These are phyloP conservation scores for Huntiella savannae DNA, from an alignment of 2,329 filamentous ascomycete species.

Conservation along the genomic window DNA sequence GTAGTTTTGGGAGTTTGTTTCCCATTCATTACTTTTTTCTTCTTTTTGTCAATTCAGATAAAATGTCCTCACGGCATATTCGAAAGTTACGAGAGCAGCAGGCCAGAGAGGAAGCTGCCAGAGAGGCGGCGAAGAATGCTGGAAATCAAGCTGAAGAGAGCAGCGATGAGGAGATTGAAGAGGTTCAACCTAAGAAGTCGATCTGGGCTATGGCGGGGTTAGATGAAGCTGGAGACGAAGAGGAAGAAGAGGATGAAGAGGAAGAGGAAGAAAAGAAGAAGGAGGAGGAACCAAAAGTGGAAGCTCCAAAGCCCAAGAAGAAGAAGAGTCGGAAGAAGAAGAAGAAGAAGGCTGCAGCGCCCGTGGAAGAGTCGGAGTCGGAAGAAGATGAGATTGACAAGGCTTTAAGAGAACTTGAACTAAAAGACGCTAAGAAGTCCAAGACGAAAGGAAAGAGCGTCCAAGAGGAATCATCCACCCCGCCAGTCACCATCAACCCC, in stretches of 20 bases:
- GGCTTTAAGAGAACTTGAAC: constrained; percentile 30
- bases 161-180: constrained; percentile 16
- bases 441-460: neutral
- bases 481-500: neutral
- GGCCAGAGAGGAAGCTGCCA: constrained; percentile 19
- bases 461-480: neutral
- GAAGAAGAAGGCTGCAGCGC: constrained; percentile 15
- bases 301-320: constrained; percentile 13
- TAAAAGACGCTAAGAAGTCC: constrained; percentile 14
- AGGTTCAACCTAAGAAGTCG: constrained; percentile 18
- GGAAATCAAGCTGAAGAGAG: constrained; percentile 17
- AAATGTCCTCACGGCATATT: constrained; percentile 33
- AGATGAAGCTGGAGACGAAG: constrained; percentile 8
- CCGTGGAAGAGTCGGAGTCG: constrained; percentile 12
- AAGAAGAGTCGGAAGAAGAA: constrained; percentile 23
- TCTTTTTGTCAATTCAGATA: constrained; percentile 5
- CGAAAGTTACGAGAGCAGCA: constrained; percentile 31
- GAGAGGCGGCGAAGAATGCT: constrained; percentile 9
- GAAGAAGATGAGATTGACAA: constrained; percentile 35
- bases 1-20: too few species aligned
- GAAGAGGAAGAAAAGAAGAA: neutral
- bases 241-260: constrained; percentile 13
- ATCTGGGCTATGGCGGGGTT: constrained; percentile 19
- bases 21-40: neutral
- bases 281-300: neutral